Evolutionary conservation across 805 yeast species (phyloP), one percentile per base, ranked within the genome.

Genomic region (Schizosaccharomyces osmophilus): DNA sequence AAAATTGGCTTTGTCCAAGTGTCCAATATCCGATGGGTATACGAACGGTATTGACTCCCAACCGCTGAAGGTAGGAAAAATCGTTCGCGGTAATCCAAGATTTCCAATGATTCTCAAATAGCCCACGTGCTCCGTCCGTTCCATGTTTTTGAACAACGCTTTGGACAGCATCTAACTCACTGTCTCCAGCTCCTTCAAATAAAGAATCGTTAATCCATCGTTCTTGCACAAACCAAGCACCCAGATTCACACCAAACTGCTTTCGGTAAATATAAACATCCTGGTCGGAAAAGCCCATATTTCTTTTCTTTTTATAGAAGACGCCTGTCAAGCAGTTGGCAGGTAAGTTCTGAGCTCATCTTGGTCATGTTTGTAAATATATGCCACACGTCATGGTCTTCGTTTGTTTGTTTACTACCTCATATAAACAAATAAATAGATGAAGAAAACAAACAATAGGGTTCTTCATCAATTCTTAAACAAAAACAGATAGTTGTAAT

Each of bases 1-100:
- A 19, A 17, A 51, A 51, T 8, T 22, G 19, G n/a, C 9, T 24
- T 11, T 41, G 22, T 29, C 43, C 29, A 11, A 57, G 29, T 26
- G 43, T 19, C 71, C 82, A 84, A 70, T 85, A 93, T 68, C 86
- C 95, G 51, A 82, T 81, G 1, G 93, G 90, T 36, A 78, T 54
- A 19, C 67, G 67, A 24, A 61, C 63, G 39, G 61, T 63, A 70
- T 85, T 85, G 63, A 85, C 75, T 2, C 94, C 94, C 58, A 73
- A 73, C 8, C 65, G 67, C 1, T 76, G 73, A 61, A 85, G 84
- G 60, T 72, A 65, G 42, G 70, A 64, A 66, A 85, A 81, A 70
- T 85, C 94, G 24, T 71, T 68, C 68, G 81, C 87, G 3, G 79
- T 78, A 68, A 78, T 76, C 79, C 82, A 85, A 11, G 82, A 71